Percentiles rank a stretch among this genome's conserved stretches.
These are phyloP conservation scores for Leptographium radiaticola DNA, from an alignment of 2,329 filamentous ascomycete species.

Conservation along the genomic window DNA sequence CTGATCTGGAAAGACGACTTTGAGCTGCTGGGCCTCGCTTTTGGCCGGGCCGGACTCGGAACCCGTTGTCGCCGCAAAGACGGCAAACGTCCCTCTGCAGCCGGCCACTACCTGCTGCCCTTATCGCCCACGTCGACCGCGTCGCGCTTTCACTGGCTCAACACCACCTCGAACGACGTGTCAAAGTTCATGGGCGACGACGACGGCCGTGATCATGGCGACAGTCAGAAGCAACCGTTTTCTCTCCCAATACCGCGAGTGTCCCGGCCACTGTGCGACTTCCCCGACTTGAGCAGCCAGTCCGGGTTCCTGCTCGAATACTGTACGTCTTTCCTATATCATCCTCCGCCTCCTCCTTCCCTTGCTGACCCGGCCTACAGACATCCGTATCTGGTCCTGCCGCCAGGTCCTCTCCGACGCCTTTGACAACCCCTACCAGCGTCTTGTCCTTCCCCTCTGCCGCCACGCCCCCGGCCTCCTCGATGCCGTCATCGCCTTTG, in stretches of 20 bases:
- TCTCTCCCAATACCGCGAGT: neutral
- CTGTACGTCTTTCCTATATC: neutral
- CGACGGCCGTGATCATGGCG: too few species aligned
- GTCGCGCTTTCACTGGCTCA: neutral
- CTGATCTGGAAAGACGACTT: conserved; percentile 3
- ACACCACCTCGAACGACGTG: neutral
- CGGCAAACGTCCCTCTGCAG: too few species aligned
- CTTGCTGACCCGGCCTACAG: neutral
- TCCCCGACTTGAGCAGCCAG: neutral
- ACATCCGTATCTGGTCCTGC: neutral
- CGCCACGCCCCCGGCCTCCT: neutral
- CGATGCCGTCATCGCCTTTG: conserved; percentile 2
- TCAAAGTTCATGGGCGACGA: neutral
- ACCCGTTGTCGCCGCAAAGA: neutral
- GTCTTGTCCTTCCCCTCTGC: neutral
- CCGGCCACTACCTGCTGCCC: neutral
- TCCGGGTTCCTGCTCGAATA: conserved; percentile 1
- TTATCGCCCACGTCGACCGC: neutral
- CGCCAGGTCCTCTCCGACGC: neutral
- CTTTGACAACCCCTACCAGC: conserved; percentile 1
- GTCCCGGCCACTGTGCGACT: neutral
- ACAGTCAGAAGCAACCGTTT: neutral
- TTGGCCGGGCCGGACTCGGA: conserved; percentile 1
- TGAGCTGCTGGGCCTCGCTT: conserved; percentile 1
- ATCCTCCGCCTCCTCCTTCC: neutral